phyloP scores from a whole-genome alignment of 2,329 filamentous ascomycete genomes.

The Arthroderma sp. region DNA sequence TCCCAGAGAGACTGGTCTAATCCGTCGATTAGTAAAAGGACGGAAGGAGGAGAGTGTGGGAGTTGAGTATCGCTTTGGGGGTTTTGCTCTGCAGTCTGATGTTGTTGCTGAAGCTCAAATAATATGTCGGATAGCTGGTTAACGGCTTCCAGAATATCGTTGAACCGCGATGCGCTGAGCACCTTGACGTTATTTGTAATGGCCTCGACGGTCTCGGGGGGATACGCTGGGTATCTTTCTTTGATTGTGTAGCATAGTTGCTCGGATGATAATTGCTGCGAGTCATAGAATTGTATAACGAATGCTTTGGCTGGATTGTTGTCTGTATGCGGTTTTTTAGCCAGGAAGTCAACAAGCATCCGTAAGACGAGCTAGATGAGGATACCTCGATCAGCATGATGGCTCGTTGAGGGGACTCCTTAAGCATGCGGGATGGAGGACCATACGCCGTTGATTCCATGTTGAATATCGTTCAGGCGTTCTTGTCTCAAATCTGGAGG shows the following conservation, averaged over 20 bases:
- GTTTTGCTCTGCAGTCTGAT: background rate
- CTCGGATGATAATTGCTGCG: background rate
- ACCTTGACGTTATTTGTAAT: conserved; percentile 8
- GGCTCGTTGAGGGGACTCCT: background rate
- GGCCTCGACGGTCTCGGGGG: conserved; percentile 1
- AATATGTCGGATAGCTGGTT: conserved; percentile 10
- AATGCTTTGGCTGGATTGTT: conserved; percentile 4
- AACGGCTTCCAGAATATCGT: conserved; percentile 10
- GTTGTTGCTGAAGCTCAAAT: conserved; percentile 2
- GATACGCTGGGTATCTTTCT: conserved; percentile 5
- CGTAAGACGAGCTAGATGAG: conserved; percentile 3
- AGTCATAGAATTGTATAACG: conserved; percentile 10
- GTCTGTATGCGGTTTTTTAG: too few relatives aligned
- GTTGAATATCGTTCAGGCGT: background rate
- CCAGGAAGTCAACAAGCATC: background rate
- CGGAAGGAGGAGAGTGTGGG: background rate
- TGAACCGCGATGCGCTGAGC: conserved; percentile 9
- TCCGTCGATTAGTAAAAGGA: conserved; percentile 23
- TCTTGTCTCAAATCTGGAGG: background rate
- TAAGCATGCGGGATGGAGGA: background rate
- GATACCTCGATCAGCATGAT: background rate
- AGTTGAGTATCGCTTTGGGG: background rate
- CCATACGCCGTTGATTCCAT: background rate
- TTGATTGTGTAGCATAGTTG: conserved; percentile 6
- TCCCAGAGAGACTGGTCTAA: conserved; percentile 25